Percentiles rank a stretch among this genome's conserved stretches.
phyloP scores from a whole-genome alignment of 2,329 filamentous ascomycete genomes.

The Nectriaceae sp. region DNA sequence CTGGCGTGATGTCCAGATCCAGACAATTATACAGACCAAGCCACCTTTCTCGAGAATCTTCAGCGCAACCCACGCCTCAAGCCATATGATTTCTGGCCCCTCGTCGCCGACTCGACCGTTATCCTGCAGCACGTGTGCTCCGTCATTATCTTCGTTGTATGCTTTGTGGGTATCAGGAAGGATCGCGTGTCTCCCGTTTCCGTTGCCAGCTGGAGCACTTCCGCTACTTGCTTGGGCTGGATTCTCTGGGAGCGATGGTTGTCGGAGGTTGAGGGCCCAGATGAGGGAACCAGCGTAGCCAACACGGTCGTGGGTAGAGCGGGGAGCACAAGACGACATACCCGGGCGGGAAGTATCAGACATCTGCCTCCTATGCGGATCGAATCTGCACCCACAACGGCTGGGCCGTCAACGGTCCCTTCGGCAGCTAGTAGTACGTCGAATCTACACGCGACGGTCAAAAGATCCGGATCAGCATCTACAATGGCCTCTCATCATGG shows the following conservation, averaged over 20 bases:
- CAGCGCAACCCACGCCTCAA: slow-evolving; percentile 92
- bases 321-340: slow-evolving; percentile 35
- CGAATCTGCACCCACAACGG: slow-evolving; percentile 28
- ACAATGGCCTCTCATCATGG: slow-evolving; percentile 47
- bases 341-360: slow-evolving; percentile 40
- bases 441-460: slow-evolving; percentile 38
- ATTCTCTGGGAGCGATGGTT: slow-evolving; percentile 91
- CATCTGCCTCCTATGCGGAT: slow-evolving; percentile 34
- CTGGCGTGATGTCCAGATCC: slow-evolving; percentile 60
- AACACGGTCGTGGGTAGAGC: slow-evolving; percentile 36
- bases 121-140: slow-evolving; percentile 97
- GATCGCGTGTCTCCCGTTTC: slow-evolving; percentile 87
- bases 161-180: slow-evolving; percentile 87
- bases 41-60: slow-evolving; percentile 93
- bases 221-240: slow-evolving; percentile 86
- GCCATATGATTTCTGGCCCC: slow-evolving; percentile 97
- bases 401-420: slow-evolving; percentile 25
- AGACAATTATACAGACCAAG: slow-evolving; percentile 98
- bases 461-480: slow-evolving; percentile 55
- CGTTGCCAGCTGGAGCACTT: slow-evolving; percentile 81
- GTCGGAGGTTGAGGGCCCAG: slow-evolving; percentile 62
- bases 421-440: slow-evolving; percentile 49
- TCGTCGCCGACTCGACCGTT: slow-evolving; percentile 92
- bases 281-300: slow-evolving; percentile 41
- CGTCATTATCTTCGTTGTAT: slow-evolving; percentile 91